These are phyloP conservation scores for Starmerella kuoi DNA, from an alignment of 805 yeast genomes.

Conservation along the genomic window DNA sequence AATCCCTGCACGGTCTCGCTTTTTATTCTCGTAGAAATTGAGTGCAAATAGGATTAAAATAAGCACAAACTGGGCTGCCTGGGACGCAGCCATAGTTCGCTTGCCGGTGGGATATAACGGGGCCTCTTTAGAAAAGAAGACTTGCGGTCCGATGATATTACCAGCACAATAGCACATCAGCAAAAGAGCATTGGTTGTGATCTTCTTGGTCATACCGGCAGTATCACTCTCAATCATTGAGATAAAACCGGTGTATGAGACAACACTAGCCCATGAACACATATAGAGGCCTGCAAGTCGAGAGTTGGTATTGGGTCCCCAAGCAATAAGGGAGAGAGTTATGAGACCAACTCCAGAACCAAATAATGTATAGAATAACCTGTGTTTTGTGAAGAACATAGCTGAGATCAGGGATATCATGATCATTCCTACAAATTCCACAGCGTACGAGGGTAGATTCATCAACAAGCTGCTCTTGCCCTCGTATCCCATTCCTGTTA, in stretches of 20 bases:
- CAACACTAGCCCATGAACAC: slow-evolving; percentile 10
- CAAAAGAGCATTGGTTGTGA: slow-evolving; percentile 35
- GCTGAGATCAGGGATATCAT: slow-evolving; percentile 9
- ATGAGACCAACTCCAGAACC: slow-evolving; percentile 10
- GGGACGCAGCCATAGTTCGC: slow-evolving; percentile 46
- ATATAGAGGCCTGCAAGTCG: slow-evolving; percentile 18
- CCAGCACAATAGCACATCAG: slow-evolving; percentile 44
- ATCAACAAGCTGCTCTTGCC: slow-evolving; percentile 32
- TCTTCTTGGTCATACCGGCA: slow-evolving; percentile 48
- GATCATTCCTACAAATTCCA: slow-evolving; percentile 26
- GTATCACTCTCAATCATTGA: slow-evolving; percentile 34
- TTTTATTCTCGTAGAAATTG: slow-evolving; percentile 1
- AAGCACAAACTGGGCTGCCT: slow-evolving; percentile 32
- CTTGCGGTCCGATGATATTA: slow-evolving; percentile 47
- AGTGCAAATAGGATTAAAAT: neutral
- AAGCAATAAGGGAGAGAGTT: slow-evolving; percentile 18
- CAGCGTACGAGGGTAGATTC: slow-evolving; percentile 37
- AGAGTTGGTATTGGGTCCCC: slow-evolving; percentile 19
- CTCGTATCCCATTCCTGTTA: slow-evolving; percentile 37
- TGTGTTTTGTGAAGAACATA: slow-evolving; percentile 3
- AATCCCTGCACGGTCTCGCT: slow-evolving; percentile 12
- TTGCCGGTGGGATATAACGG: slow-evolving; percentile 49
- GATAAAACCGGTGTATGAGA: slow-evolving; percentile 20
- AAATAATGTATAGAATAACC: slow-evolving; percentile 11
- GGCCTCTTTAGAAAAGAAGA: slow-evolving; percentile 46